Evolutionary conservation across 2,329 filamentous ascomycete genomes (phyloP).

Genomic region (Metarhizium brunneum): DNA sequence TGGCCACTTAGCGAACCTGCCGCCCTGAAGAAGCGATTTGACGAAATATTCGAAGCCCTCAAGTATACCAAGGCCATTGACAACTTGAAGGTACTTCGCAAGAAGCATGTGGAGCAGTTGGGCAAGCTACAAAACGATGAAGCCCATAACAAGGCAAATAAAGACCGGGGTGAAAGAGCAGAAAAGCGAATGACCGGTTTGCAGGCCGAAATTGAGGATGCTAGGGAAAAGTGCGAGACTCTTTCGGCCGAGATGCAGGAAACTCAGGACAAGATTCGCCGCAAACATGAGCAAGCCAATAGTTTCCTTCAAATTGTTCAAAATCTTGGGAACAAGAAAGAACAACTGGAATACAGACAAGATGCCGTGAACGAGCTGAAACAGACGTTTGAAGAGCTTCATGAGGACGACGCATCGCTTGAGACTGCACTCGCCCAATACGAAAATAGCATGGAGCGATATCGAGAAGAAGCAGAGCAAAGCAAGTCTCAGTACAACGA

Average conservation of each 20-base stretch:
- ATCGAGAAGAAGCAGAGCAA: conserved; percentile 52
- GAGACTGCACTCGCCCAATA: conserved; percentile 66
- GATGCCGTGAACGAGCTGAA: conserved; percentile 62
- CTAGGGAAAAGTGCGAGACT: conserved; percentile 48
- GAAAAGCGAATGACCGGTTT: conserved; percentile 58
- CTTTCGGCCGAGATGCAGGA: conserved; percentile 53
- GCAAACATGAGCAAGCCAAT: conserved; percentile 64
- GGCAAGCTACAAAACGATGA: conserved; percentile 65
- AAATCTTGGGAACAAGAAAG: conserved; percentile 65
- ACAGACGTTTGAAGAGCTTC: conserved; percentile 64
- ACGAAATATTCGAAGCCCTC: conserved; percentile 93
- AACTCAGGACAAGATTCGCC: conserved; percentile 46
- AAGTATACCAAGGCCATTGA: conserved; percentile 98
- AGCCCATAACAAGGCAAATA: conserved; percentile 69
- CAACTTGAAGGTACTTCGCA: conserved; percentile 79
- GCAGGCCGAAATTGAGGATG: conserved; percentile 53
- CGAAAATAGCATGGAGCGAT: conserved; percentile 60
- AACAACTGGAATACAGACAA: conserved; percentile 62
- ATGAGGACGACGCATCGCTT: conserved; percentile 70
- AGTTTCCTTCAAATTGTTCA: conserved; percentile 67
- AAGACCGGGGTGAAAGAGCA: conserved; percentile 69
- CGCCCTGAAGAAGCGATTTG: conserved; percentile 84
- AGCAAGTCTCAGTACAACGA: conserved; percentile 57
- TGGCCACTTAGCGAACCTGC: conserved; percentile 92
- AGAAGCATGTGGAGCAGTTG: conserved; percentile 71